Percentiles rank a stretch among this genome's conserved stretches.
Evolutionary conservation across 1,139 yeast genomes (phyloP).

Genomic region (Pichia sp.): DNA sequence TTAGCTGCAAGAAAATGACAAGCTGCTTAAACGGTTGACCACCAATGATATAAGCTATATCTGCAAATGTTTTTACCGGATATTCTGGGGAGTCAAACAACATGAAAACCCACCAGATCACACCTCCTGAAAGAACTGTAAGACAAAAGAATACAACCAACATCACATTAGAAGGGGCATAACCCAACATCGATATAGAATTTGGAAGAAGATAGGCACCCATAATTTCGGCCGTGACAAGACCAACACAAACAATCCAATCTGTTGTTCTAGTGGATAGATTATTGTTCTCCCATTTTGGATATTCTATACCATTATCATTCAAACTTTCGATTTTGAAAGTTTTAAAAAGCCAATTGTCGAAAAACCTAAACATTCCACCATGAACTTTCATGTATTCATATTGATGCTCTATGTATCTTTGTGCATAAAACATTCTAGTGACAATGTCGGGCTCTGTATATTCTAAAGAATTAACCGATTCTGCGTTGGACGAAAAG

Average conservation of each 20-base stretch:
- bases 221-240: constrained; percentile 45
- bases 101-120: constrained; percentile 23
- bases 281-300: constrained; percentile 18
- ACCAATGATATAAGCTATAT: constrained; percentile 37
- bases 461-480: no score
- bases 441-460: constrained; percentile 10
- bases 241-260: constrained; percentile 38
- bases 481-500: no score
- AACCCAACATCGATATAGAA: constrained; percentile 41
- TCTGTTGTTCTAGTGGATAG: constrained; percentile 17
- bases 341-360: constrained; percentile 3
- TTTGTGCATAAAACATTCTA: constrained; percentile 23
- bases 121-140: constrained; percentile 36
- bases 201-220: constrained; percentile 46
- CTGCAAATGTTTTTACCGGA: constrained; percentile 42
- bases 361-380: not conserved
- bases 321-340: constrained; percentile 12
- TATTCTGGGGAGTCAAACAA: constrained; percentile 40
- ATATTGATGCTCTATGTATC: constrained; percentile 20
- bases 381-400: constrained; percentile 2
- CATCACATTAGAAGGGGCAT: constrained; percentile 40
- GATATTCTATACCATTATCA: constrained; percentile 11
- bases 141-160: constrained; percentile 37
- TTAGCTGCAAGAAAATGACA: constrained; percentile 37
- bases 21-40: constrained; percentile 33